These are phyloP conservation scores for Xylariales sp. DNA, from an alignment of 2,329 filamentous ascomycete species.

Conservation along the genomic window DNA sequence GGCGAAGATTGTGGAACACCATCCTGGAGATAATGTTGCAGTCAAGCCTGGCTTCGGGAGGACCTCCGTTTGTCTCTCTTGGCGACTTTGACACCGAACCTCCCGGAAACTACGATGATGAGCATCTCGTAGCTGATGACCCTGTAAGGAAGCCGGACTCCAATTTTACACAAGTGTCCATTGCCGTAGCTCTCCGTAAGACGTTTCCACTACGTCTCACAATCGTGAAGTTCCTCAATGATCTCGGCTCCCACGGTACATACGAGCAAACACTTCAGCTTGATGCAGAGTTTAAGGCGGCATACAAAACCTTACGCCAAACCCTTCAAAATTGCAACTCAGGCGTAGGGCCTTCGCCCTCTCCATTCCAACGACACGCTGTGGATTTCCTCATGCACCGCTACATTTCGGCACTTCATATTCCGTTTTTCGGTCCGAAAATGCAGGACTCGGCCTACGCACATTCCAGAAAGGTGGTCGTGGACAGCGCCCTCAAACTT, in stretches of 20 bases:
- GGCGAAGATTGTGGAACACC: slow-evolving; percentile 48
- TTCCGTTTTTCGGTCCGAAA: slow-evolving; percentile 39
- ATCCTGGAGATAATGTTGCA: slow-evolving; percentile 44
- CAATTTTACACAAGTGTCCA: slow-evolving; percentile 35
- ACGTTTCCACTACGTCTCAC: slow-evolving; percentile 37
- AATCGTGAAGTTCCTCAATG: slow-evolving; percentile 35
- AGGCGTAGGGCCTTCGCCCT: not conserved
- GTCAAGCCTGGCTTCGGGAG: slow-evolving; percentile 40
- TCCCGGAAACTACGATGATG: slow-evolving; percentile 47
- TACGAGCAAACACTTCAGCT: slow-evolving; percentile 39
- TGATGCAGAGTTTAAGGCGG: slow-evolving; percentile 33
- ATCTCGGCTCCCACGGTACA: slow-evolving; percentile 26
- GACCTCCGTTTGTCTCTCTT: slow-evolving; percentile 37
- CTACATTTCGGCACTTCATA: slow-evolving; percentile 50
- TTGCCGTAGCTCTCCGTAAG: slow-evolving; percentile 35
- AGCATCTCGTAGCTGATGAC: slow-evolving; percentile 33
- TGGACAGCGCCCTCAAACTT: slow-evolving; percentile 44
- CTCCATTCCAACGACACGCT: slow-evolving; percentile 34
- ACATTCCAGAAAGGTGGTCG: slow-evolving; percentile 40
- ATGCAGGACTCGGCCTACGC: slow-evolving; percentile 38
- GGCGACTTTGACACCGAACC: slow-evolving; percentile 44
- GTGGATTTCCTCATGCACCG: slow-evolving; percentile 47
- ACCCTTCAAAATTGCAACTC: slow-evolving; percentile 16
- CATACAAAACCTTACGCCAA: slow-evolving; percentile 36
- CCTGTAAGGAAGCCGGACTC: slow-evolving; percentile 25